Evolutionary conservation across 805 yeast species (phyloP), one percentile per base, ranked within the genome.

Genomic region (Ogataea siamensis): DNA sequence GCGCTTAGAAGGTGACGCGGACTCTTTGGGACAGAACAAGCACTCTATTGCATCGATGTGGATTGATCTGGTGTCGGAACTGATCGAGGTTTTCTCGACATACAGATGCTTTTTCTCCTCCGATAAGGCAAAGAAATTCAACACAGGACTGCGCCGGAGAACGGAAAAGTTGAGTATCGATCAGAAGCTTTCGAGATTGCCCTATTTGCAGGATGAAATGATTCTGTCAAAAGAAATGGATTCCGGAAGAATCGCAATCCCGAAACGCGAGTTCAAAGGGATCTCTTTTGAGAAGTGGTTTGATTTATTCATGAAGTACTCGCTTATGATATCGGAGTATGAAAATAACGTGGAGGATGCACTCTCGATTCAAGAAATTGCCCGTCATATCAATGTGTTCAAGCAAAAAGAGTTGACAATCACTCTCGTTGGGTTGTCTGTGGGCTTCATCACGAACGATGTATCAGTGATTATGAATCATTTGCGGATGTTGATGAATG

Each of bases 281-380:
- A 63, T 88, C 14, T 64, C 70, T 3, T 85, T 85, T 57, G 84
- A 83, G 25, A 73, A 73, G 24, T 93, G 99, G 99, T 87, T 87
- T 58, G 78, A 75, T 45, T 66, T 91, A 5, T 86, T 88, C 52
- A 81, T 88, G 76, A 83, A 82, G 52, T 78, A 83, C 50, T 80
- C 95, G 0, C 58, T 91, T 23, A 70, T 80, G 16, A 70, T 83
- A 34, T 80, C 87, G 0, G 72, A 71, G 43, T 74, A 70, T 53
- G 84, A 78, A 41, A 66, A 70, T 2, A 55, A 55, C 32, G 65
- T 69, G 2, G 79, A 78, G 16, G 81, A 78, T 50, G 91, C 95
- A 6, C 62, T 73, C 32, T 75, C 81, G 30, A 76, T 87, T 4
- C 69, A 86, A 25, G 85, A 83, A 21, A 77, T 82, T 15, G 94